These are phyloP conservation scores for Colletotrichum gigasporum DNA, from an alignment of 2,329 filamentous ascomycete species.

Conservation along the genomic window DNA sequence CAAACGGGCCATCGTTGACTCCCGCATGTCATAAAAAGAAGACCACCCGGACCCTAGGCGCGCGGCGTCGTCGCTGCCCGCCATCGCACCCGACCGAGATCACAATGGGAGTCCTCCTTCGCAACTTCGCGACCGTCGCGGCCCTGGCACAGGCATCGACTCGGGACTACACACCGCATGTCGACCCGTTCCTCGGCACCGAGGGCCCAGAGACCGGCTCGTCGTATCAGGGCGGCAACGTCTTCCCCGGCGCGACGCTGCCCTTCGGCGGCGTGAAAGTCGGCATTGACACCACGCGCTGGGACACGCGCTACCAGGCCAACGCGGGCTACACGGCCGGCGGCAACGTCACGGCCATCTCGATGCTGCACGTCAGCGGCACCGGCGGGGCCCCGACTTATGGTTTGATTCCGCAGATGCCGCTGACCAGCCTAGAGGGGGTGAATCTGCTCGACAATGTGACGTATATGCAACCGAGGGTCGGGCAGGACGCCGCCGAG, in stretches of 20 bases:
- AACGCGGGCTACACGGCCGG: constrained; percentile 49
- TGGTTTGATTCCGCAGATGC: constrained; percentile 61
- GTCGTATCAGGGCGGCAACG: constrained; percentile 54
- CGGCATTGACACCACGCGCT: constrained; percentile 49
- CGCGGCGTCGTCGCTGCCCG: too few species aligned
- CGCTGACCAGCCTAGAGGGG: constrained; percentile 49
- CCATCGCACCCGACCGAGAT: too few species aligned
- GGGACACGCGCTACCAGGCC: constrained; percentile 36
- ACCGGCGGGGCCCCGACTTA: constrained; percentile 69
- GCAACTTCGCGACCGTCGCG: neutral
- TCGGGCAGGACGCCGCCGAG: constrained; percentile 50
- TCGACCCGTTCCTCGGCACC: constrained; percentile 60
- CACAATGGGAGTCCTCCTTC: constrained; percentile 1
- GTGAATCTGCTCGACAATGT: constrained; percentile 58
- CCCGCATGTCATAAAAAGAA: too few species aligned
- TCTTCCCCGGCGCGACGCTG: constrained; percentile 53
- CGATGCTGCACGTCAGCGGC: constrained; percentile 64
- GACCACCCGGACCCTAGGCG: too few species aligned
- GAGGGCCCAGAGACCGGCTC: constrained; percentile 54
- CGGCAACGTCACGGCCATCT: constrained; percentile 58
- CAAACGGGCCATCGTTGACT: neutral
- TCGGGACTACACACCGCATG: constrained; percentile 36
- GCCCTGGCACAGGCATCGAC: too few species aligned
- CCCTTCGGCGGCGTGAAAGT: constrained; percentile 57
- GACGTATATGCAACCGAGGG: constrained; percentile 55